phyloP scores from a whole-genome alignment of 2,329 filamentous ascomycete species.

The Fusarium succisae region DNA sequence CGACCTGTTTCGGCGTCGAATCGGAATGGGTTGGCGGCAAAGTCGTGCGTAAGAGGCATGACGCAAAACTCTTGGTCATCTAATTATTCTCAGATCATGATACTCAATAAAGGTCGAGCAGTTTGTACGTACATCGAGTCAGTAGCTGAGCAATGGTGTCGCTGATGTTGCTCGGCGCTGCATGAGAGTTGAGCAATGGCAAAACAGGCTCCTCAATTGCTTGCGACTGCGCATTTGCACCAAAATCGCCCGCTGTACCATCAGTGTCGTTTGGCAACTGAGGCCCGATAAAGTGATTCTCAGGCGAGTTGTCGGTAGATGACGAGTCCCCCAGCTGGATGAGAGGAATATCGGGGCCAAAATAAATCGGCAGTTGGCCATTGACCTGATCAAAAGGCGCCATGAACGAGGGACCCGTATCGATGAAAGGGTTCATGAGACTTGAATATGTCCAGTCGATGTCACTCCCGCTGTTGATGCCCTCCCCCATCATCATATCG shows the following conservation, averaged over 20 bases:
- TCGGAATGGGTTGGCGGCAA: not conserved
- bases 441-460: not conserved
- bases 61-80: not conserved
- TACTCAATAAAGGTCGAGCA: too few relatives aligned
- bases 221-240: not conserved
- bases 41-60: not conserved
- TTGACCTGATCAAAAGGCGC: not conserved
- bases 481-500: not conserved
- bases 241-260: accelerated
- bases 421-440: not conserved
- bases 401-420: not conserved
- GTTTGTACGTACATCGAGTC: not conserved
- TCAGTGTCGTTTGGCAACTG: not conserved
- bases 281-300: not conserved
- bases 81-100: not conserved
- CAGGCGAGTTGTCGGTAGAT: not conserved
- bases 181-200: not conserved
- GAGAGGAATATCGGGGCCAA: not conserved
- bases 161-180: not conserved
- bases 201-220: not conserved
- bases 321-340: not conserved
- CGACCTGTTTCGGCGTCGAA: not conserved
- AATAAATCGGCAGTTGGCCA: not conserved
- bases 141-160: not conserved
- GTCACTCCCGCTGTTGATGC: not conserved